These are phyloP conservation scores for Albophoma yamanashiensis DNA, from an alignment of 2,329 filamentous ascomycete species.

Conservation along the genomic window DNA sequence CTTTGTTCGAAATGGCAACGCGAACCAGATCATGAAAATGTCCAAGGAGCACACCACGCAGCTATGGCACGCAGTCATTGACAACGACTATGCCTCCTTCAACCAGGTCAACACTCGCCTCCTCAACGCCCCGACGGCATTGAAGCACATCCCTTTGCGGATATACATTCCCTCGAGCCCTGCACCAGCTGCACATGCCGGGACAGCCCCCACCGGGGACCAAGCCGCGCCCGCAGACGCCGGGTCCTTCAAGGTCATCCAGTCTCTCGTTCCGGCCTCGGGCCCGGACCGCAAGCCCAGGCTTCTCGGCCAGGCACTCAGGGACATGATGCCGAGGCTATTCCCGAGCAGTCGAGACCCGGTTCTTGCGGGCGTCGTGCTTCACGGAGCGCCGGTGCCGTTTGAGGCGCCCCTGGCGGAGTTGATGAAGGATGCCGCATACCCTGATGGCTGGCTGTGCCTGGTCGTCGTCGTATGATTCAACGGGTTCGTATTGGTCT, in stretches of 20 bases:
- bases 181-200: constrained; percentile 13
- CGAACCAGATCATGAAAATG: constrained; percentile 81
- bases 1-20: constrained; percentile 78
- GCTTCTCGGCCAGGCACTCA: constrained; percentile 65
- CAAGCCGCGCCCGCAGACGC: constrained; percentile 13
- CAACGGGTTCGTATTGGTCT: background rate
- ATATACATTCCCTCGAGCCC: constrained; percentile 70
- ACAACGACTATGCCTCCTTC: constrained; percentile 66
- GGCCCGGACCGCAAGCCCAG: constrained; percentile 27
- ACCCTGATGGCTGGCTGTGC: constrained; percentile 87
- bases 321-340: constrained; percentile 62
- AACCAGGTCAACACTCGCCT: constrained; percentile 65
- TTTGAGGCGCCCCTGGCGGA: constrained; percentile 74
- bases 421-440: constrained; percentile 69
- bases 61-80: constrained; percentile 71
- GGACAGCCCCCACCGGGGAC: background rate
- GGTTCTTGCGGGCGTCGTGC: constrained; percentile 69
- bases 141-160: constrained; percentile 78
- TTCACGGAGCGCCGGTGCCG: constrained; percentile 79
- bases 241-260: constrained; percentile 60
- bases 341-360: constrained; percentile 83
- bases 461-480: constrained; percentile 64
- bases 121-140: constrained; percentile 60
- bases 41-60: constrained; percentile 74
- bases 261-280: constrained; percentile 55